phyloP scores from a whole-genome alignment of 2,329 filamentous ascomycete species.

The Sporothrix pallida region DNA sequence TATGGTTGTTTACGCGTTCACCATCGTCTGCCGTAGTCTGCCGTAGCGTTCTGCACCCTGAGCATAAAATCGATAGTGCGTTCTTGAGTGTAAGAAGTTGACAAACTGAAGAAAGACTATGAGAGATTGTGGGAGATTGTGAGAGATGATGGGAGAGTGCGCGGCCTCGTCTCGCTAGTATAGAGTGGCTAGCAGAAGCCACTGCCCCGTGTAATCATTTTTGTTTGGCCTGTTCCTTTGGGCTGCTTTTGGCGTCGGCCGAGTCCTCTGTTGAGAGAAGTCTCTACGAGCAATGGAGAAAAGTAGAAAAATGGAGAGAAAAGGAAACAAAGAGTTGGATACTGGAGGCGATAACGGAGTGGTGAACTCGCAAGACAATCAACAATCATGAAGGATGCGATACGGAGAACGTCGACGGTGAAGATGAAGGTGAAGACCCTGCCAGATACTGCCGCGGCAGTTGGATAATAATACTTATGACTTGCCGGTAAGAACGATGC shows the following conservation, averaged over 20 bases:
- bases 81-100: background rate
- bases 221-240: background rate
- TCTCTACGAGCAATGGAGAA: background rate
- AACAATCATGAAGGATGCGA: background rate
- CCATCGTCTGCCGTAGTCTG: background rate
- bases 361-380: background rate
- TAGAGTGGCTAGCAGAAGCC: background rate
- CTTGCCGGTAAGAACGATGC: too few relatives aligned
- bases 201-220: background rate
- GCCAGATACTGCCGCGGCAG: background rate
- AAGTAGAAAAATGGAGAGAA: background rate
- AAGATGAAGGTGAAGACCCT: background rate
- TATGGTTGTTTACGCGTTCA: background rate
- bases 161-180: conserved; percentile 3
- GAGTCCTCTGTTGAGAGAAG: background rate
- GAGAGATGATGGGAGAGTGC: background rate
- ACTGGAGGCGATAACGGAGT: background rate
- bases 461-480: too few relatives aligned
- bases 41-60: too few relatives aligned
- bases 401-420: background rate
- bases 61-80: background rate
- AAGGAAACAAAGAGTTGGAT: background rate
- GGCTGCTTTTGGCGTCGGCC: background rate
- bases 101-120: too few relatives aligned
- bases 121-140: too few relatives aligned